These are phyloP conservation scores for Anaeromyces robustus DNA, from an alignment of 192 early-diverging fungal species.

Conservation along the genomic window DNA sequence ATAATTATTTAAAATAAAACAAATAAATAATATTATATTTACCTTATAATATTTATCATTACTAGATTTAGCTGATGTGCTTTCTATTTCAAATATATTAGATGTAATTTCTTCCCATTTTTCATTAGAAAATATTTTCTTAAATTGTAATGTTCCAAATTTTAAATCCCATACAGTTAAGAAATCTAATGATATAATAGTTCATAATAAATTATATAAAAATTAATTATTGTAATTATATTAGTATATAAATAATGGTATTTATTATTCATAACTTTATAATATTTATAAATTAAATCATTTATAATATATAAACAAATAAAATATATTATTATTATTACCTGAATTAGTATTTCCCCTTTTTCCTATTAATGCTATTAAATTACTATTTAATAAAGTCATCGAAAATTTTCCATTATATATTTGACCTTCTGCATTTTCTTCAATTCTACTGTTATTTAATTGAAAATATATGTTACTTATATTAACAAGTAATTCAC, in stretches of 20 bases:
- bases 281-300: no score
- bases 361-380: neutral
- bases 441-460: neutral
- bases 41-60: neutral
- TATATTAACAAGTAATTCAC: neutral
- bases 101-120: neutral
- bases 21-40: no score
- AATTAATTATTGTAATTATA: no score
- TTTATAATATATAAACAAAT: no score
- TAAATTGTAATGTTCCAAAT: neutral
- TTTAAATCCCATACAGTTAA: neutral
- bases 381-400: neutral
- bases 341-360: neutral
- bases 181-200: neutral
- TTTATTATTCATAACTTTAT: no score
- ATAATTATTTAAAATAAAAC: no score
- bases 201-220: no score
- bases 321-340: neutral
- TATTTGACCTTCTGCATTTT: neutral
- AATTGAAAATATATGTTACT: neutral
- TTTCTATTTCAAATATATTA: neutral
- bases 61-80: neutral
- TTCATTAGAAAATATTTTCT: neutral
- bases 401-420: neutral
- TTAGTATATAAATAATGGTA: no score